A percentile compares a stretch with the other conserved stretches of the same genome.
These are phyloP conservation scores for Aspergillus sparsus DNA, from an alignment of 495 filamentous ascomycete species.

Conservation along the genomic window DNA sequence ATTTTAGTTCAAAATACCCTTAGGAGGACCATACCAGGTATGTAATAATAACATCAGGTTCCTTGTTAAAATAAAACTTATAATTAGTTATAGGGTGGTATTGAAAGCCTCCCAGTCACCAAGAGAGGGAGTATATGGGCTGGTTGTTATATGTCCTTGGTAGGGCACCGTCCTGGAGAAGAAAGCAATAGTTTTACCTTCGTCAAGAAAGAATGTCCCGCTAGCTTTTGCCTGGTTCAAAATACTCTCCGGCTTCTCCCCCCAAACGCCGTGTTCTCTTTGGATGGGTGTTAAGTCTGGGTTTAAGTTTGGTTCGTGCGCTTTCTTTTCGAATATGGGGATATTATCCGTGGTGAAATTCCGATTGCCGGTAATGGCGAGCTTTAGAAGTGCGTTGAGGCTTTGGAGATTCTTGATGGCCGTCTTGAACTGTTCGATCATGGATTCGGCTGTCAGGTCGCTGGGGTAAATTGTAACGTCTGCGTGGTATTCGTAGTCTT, in stretches of 20 bases:
- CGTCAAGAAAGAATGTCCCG: slow-evolving; percentile 61
- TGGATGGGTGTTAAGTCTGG: slow-evolving; percentile 31
- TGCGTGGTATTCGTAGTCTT: slow-evolving; percentile 35
- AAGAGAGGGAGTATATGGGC: slow-evolving; percentile 62
- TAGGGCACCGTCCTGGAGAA: slow-evolving; percentile 55
- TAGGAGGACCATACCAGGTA: slow-evolving; percentile 72
- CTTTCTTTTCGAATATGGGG: slow-evolving; percentile 34
- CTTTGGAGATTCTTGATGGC: slow-evolving; percentile 50
- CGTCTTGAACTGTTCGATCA: slow-evolving; percentile 52
- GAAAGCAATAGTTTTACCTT: slow-evolving; percentile 60
- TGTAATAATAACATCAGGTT: slow-evolving; percentile 63
- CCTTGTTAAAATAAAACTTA: slow-evolving; percentile 42
- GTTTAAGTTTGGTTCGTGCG: slow-evolving; percentile 24
- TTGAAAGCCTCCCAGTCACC: slow-evolving; percentile 60
- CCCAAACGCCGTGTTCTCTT: slow-evolving; percentile 34
- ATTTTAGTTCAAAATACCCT: slow-evolving; percentile 53
- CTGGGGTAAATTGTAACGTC: slow-evolving; percentile 72
- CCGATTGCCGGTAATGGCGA: slow-evolving; percentile 76
- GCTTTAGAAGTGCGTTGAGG: slow-evolving; percentile 62
- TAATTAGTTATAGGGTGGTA: slow-evolving; percentile 53
- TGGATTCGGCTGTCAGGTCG: slow-evolving; percentile 63
- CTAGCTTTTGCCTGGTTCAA: slow-evolving; percentile 32
- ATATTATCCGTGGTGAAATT: slow-evolving; percentile 66
- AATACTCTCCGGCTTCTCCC: slow-evolving; percentile 31
- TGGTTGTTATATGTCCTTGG: slow-evolving; percentile 66